Percentiles rank a stretch among this genome's conserved stretches.
These are phyloP conservation scores for Starmerella potacharoeniae DNA, from an alignment of 805 yeast species.

Conservation along the genomic window DNA sequence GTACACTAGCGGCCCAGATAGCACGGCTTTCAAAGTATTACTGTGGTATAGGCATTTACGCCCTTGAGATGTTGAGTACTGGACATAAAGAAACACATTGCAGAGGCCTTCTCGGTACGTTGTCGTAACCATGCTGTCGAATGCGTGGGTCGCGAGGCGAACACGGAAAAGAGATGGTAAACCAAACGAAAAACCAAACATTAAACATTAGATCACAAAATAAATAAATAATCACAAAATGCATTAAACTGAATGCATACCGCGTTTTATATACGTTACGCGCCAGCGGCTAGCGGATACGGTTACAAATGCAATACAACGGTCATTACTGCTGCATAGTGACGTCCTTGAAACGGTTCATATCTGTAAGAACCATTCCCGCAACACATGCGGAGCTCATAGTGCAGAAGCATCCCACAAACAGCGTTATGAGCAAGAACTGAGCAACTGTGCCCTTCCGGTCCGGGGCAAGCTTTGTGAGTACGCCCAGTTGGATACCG, in stretches of 20 bases:
- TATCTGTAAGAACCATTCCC: constrained; percentile 49
- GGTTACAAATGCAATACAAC: neutral
- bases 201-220: neutral
- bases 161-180: neutral
- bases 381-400: constrained; percentile 48
- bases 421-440: constrained; percentile 38
- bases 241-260: neutral
- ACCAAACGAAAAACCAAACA: neutral
- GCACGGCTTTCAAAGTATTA: too few relatives aligned
- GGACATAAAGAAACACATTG: too few relatives aligned
- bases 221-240: neutral
- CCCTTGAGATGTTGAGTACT: too few relatives aligned
- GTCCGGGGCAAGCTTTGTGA: constrained; percentile 44
- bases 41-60: too few relatives aligned
- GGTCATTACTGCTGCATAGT: neutral
- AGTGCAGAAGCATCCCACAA: constrained; percentile 45
- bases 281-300: neutral
- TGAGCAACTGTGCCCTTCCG: constrained; percentile 39
- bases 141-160: too few relatives aligned
- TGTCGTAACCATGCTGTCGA: too few relatives aligned
- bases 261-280: neutral
- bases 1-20: too few relatives aligned
- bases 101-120: too few relatives aligned
- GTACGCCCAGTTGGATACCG: constrained; percentile 51
- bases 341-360: constrained; percentile 23